Evolutionary conservation across 495 filamentous ascomycete species (phyloP), one percentile per base, ranked within the genome.

Genomic region (Penicillium soppii): DNA sequence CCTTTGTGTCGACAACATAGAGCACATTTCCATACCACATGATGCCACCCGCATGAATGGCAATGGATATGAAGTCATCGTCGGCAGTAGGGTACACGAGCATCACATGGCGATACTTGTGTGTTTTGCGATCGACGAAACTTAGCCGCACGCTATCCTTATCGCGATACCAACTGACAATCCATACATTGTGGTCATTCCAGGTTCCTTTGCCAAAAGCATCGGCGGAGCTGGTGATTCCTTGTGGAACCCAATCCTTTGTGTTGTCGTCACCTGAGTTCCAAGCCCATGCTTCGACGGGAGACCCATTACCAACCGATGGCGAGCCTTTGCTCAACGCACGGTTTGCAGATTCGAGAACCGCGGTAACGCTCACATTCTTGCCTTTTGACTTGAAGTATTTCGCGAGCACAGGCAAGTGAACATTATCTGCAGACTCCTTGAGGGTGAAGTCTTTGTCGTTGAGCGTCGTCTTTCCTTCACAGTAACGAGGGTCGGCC

Each of bases 41-140:
- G 16, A 71, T 62, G 1, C 68, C 68, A 2, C 68, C 68, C 0
- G 67, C 66, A 50, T 71, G 68, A 7, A 67, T 44, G 9, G 22
- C 29, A 21, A 69, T 60, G 8, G 64, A 15, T 29, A 53, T 47
- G 42, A 71, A 71, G 37, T 63, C 56, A 30, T 65, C 57, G 22
- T 59, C 50, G 7, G 52, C 62, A 37, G 40, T 67, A 2, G 68
- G 68, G 22, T 64, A 42, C 8, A 71, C 66, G 1, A 75, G 57
- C n/a, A 72, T 48, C 1, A 66, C 71, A 59, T 75, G 69, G 4
- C 72, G 63, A 50, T 75, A 75, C 42, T 63, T 60, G 25, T 59
- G 44, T 15, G 58, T 59, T 13, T 52, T 46, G 8, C 64, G 56
- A 45, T 71, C 56, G 2, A 75, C 60, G 50, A 75, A 75, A 9